phyloP scores from a whole-genome alignment of 2,329 filamentous ascomycete species.

The Emergomyces orientalis region DNA sequence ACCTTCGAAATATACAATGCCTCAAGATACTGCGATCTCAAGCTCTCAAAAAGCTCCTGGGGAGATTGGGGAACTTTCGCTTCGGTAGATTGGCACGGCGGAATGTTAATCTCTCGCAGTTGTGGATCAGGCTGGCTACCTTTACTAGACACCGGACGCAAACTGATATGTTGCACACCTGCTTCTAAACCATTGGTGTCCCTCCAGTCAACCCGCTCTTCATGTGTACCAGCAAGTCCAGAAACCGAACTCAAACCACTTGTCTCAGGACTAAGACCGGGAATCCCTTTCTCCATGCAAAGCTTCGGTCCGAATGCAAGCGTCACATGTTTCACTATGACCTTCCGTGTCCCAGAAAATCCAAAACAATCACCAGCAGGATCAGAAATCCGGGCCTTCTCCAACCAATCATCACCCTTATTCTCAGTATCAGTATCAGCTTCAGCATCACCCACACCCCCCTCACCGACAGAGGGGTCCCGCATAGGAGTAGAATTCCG shows the following conservation, averaged over 20 bases:
- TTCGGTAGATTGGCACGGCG: slow-evolving; percentile 5
- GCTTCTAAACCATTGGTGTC: background rate
- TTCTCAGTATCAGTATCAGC: slow-evolving; percentile 9
- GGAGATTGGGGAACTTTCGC: slow-evolving; percentile 22
- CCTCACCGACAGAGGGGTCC: background rate
- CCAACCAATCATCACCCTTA: slow-evolving; percentile 27
- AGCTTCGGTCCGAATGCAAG: slow-evolving; percentile 23
- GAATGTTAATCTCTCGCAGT: background rate
- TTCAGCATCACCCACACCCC: no score
- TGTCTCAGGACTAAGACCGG: background rate
- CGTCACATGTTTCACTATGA: slow-evolving; percentile 22
- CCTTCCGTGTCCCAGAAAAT: slow-evolving; percentile 19
- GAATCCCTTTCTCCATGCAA: background rate
- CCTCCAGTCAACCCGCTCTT: background rate
- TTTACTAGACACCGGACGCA: background rate
- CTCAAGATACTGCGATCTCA: slow-evolving; percentile 35
- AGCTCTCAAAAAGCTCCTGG: slow-evolving; percentile 28
- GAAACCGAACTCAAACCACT: slow-evolving; percentile 1
- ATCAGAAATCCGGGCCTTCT: slow-evolving; percentile 27
- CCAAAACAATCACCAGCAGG: slow-evolving; percentile 16
- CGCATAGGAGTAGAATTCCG: background rate
- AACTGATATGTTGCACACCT: background rate
- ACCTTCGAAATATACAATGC: slow-evolving; percentile 38
- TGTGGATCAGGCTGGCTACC: background rate
- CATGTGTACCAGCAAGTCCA: background rate